Conservation (phyloP, 305 asterid genomes). For the Rubia tinctorum region DNA sequence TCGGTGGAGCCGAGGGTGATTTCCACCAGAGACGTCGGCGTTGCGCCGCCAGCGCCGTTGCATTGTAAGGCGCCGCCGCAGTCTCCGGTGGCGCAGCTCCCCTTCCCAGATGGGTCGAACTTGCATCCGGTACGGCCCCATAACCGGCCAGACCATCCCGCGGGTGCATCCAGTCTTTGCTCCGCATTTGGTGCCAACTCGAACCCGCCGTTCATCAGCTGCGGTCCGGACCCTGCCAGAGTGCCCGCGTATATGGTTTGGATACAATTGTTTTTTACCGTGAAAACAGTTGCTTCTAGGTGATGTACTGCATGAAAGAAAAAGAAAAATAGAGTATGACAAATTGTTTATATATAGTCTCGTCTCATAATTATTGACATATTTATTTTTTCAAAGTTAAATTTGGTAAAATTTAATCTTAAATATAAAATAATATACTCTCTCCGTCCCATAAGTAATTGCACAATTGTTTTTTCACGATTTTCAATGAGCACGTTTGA, state of each 20-base stretch:
- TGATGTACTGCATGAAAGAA: conserved; percentile 22
- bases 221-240: conserved; percentile 43
- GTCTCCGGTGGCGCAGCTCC: conserved; percentile 59
- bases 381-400: too few relatives aligned
- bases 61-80: conserved; percentile 51
- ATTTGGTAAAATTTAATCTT: too few relatives aligned
- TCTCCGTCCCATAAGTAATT: too few relatives aligned
- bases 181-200: conserved; percentile 25
- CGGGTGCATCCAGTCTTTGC: conserved; percentile 30
- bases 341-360: too few relatives aligned
- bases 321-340: neutral
- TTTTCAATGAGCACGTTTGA: too few relatives aligned
- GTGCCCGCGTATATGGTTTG: conserved; percentile 60
- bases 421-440: too few relatives aligned
- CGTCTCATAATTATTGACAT: too few relatives aligned
- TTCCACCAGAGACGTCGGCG: conserved; percentile 70
- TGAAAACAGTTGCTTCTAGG: conserved; percentile 41
- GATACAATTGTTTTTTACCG: conserved; percentile 43
- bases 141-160: conserved; percentile 73
- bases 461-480: too few relatives aligned
- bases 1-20: conserved; percentile 57
- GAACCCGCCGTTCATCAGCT: conserved; percentile 44
- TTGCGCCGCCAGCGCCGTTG: conserved; percentile 46
- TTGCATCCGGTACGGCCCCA: conserved; percentile 60
- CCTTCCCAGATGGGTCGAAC: conserved; percentile 45